Percentiles rank a stretch among this genome's conserved stretches.
Evolutionary conservation across 2,329 filamentous ascomycete genomes (phyloP).

Genomic region (Fusarium falciforme): DNA sequence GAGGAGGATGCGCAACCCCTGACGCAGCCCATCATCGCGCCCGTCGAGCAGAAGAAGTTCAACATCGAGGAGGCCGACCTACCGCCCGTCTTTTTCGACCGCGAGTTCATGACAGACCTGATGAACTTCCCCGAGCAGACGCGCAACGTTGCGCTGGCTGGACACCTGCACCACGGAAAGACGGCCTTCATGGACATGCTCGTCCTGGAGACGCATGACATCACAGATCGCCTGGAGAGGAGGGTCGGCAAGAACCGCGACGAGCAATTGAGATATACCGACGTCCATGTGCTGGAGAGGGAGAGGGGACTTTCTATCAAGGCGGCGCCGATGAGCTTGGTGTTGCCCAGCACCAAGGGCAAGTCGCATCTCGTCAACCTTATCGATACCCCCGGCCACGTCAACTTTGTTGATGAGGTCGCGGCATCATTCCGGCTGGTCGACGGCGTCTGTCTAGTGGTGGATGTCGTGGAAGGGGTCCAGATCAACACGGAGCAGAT

Average conservation of each 20-base stretch:
- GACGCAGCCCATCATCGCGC: slow-evolving; percentile 91
- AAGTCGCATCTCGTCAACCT: slow-evolving; percentile 97
- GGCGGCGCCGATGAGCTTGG: slow-evolving; percentile 91
- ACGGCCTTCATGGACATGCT: slow-evolving; percentile 99
- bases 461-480: slow-evolving; percentile 99
- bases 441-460: slow-evolving; percentile 91
- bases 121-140: slow-evolving; percentile 97
- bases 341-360: slow-evolving; percentile 86
- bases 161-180: slow-evolving; percentile 97
- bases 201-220: slow-evolving; percentile 93
- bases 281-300: slow-evolving; percentile 88
- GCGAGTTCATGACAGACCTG: slow-evolving; percentile 92
- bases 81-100: slow-evolving; percentile 86
- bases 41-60: slow-evolving; percentile 95
- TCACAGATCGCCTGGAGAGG: slow-evolving; percentile 81
- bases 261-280: slow-evolving; percentile 94
- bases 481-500: slow-evolving; percentile 97
- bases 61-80: slow-evolving; percentile 92
- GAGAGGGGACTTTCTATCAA: slow-evolving; percentile 94
- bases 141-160: slow-evolving; percentile 90
- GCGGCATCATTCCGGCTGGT: slow-evolving; percentile 87
- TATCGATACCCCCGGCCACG: slow-evolving; percentile 95
- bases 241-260: slow-evolving; percentile 84
- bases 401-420: slow-evolving; percentile 98
- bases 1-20: slow-evolving; percentile 97